These are phyloP conservation scores for Fagopyrum homotropicum DNA, from an alignment of 148 eudicot genomes.

Conservation along the genomic window DNA sequence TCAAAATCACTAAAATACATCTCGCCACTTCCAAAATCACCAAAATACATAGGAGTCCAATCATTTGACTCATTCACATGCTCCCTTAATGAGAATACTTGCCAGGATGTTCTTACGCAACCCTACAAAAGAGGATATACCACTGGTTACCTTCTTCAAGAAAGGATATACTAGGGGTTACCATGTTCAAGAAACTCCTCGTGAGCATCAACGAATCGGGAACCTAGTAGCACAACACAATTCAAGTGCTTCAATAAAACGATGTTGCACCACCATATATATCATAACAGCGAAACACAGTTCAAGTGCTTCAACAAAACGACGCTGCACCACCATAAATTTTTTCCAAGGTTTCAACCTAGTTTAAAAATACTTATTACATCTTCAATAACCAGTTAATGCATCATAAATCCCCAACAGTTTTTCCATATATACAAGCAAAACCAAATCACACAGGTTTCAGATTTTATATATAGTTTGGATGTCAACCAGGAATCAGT, in stretches of 20 bases:
- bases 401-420: neutral
- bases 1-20: too few relatives aligned
- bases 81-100: too few relatives aligned
- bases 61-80: too few relatives aligned
- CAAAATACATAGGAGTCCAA: too few relatives aligned
- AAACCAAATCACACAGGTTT: neutral
- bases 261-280: neutral
- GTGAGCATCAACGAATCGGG: neutral
- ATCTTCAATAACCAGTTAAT: neutral
- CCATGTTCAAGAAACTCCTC: too few relatives aligned
- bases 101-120: too few relatives aligned
- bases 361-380: constrained; percentile 11
- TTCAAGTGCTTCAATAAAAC: neutral
- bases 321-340: neutral
- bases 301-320: neutral
- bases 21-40: too few relatives aligned
- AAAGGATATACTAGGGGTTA: too few relatives aligned
- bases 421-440: constrained; percentile 7
- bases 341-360: constrained; percentile 8
- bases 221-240: neutral
- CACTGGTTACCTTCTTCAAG: too few relatives aligned
- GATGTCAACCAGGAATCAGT: constrained; percentile 8
- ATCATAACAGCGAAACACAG: neutral
- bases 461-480: neutral
- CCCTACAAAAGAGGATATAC: too few relatives aligned